phyloP scores from a whole-genome alignment of 441 rosid genomes.

The Eugenia klotzschiana region DNA sequence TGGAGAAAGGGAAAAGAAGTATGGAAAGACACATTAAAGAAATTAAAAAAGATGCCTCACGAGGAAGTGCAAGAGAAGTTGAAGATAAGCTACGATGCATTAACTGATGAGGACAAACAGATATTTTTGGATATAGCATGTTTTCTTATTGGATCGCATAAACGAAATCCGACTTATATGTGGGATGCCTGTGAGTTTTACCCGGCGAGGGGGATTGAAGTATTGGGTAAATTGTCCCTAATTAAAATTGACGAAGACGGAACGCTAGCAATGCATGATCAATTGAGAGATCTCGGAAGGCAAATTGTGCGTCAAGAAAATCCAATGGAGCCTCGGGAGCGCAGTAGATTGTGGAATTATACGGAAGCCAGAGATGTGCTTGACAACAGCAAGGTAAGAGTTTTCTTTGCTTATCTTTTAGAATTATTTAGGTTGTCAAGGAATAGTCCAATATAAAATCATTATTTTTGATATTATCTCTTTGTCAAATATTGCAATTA shows the following conservation, averaged over 20 bases:
- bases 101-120: background rate
- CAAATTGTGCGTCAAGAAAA: background rate
- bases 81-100: background rate
- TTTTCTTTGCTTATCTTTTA: no score
- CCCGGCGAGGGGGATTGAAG: background rate
- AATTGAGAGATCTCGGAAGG: background rate
- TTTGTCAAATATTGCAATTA: no score
- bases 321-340: background rate
- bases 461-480: no score
- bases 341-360: background rate
- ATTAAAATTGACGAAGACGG: background rate
- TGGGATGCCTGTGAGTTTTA: background rate
- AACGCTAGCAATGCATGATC: background rate
- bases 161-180: background rate
- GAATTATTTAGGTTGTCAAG: no score
- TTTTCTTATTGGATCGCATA: background rate
- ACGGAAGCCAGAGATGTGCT: background rate
- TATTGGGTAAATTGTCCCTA: background rate
- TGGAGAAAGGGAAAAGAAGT: background rate
- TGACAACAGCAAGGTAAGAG: background rate
- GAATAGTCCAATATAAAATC: no score
- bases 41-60: background rate
- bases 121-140: background rate
- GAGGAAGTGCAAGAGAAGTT: background rate
- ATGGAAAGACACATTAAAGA: background rate